Conservation (phyloP, 768 basidiomycete genomes). For the Imleria badia region DNA sequence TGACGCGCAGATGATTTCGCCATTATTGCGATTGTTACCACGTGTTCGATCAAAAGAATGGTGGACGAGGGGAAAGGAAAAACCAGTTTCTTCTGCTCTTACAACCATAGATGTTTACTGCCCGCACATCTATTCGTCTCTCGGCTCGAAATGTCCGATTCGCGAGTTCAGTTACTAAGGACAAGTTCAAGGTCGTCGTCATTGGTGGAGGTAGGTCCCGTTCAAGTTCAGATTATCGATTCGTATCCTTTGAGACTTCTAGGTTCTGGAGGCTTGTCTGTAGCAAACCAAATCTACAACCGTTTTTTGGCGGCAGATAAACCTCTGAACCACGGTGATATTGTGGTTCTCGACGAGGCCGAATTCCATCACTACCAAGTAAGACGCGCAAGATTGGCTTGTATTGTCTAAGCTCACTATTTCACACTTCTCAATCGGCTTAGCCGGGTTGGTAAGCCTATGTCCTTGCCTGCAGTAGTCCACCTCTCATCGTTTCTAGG, state of each 20-base stretch:
- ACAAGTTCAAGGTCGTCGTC: slow-evolving; percentile 80
- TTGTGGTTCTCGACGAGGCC: slow-evolving; percentile 82
- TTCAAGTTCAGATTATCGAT: background rate
- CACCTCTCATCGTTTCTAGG: slow-evolving; percentile 43
- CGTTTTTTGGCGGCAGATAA: slow-evolving; percentile 72
- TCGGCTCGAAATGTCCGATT: slow-evolving; percentile 15
- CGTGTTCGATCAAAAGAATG: background rate
- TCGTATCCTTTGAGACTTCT: slow-evolving; percentile 5
- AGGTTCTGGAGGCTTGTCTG: slow-evolving; percentile 82
- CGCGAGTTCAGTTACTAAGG: slow-evolving; percentile 32
- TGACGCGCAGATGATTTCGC: slow-evolving; percentile 5
- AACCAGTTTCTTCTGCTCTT: background rate
- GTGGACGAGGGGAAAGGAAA: background rate
- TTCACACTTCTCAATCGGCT: background rate
- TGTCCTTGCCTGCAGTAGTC: background rate
- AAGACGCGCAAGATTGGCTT: slow-evolving; percentile 5
- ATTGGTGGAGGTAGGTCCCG: slow-evolving; percentile 74
- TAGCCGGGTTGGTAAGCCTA: slow-evolving; percentile 84
- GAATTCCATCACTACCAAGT: slow-evolving; percentile 86
- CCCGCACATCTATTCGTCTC: slow-evolving; percentile 3
- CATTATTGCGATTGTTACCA: slow-evolving; percentile 14
- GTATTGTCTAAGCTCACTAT: slow-evolving; percentile 1
- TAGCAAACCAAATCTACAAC: slow-evolving; percentile 86
- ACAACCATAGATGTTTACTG: slow-evolving; percentile 3
- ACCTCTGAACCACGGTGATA: slow-evolving; percentile 67